phyloP scores from a whole-genome alignment of 1,284 basidiomycete species.

The Cutaneotrichosporon sp. region DNA sequence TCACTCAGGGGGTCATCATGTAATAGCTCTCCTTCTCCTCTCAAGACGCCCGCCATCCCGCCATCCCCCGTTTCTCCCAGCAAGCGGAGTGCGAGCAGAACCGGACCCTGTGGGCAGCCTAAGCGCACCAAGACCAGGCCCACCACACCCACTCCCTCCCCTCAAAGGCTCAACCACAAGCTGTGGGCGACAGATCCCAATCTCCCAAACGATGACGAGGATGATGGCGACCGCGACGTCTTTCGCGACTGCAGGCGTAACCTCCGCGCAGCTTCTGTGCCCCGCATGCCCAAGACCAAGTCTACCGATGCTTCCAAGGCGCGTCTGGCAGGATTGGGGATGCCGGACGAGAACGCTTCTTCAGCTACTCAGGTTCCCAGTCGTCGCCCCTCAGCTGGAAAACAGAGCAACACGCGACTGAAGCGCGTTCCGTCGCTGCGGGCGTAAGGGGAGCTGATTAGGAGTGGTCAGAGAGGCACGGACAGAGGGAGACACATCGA shows the following conservation, averaged over 20 bases:
- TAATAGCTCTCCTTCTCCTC: slow-evolving; percentile 5
- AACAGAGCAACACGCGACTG: not conserved
- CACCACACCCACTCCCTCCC: not conserved
- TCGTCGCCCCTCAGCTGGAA: not conserved
- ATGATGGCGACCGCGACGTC: not conserved
- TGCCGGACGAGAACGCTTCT: not conserved
- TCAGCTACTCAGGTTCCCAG: not conserved
- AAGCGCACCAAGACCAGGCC: slow-evolving; percentile 1
- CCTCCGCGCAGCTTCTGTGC: not conserved
- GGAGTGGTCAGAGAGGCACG: not conserved
- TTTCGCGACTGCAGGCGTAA: not conserved
- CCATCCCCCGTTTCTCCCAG: slow-evolving; percentile 32
- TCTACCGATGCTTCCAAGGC: not conserved
- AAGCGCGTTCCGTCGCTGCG: not conserved
- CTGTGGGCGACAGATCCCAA: slow-evolving; percentile 37
- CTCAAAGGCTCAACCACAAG: too few species aligned
- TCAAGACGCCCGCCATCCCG: slow-evolving; percentile 12
- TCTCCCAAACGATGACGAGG: slow-evolving; percentile 8
- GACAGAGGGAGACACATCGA: not conserved
- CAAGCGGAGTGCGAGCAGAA: slow-evolving; percentile 18
- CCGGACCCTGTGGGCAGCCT: not conserved
- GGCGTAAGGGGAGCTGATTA: not conserved
- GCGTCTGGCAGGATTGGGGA: not conserved
- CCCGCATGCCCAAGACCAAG: slow-evolving; percentile 3
- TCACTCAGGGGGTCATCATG: slow-evolving; percentile 1